Conservation (phyloP, 768 basidiomycete genomes). For the Trametes cubensis region DNA sequence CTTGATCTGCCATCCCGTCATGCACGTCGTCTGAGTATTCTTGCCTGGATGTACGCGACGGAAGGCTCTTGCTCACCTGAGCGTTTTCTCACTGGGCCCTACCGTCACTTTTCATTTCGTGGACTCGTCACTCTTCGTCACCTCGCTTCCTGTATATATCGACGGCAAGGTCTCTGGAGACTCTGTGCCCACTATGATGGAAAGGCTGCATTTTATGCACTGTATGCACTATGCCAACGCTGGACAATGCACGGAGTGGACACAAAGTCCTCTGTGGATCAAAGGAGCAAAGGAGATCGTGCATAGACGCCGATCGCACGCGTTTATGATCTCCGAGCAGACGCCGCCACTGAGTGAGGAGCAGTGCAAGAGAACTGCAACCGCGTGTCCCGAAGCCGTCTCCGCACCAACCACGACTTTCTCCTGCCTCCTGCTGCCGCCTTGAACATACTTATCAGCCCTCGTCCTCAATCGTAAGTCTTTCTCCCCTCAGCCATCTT, state of each 20-base stretch:
- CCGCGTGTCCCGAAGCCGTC: conserved; percentile 21
- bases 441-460: conserved; percentile 7
- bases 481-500: conserved; percentile 3
- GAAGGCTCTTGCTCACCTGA: neutral
- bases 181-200: too few relatives aligned
- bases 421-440: conserved; percentile 7
- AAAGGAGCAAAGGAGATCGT: neutral
- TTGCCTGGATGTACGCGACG: neutral
- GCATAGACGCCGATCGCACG: conserved; percentile 3
- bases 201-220: too few relatives aligned
- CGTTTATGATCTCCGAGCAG: conserved; percentile 17
- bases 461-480: conserved; percentile 11
- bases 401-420: conserved; percentile 21
- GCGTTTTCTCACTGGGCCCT: neutral
- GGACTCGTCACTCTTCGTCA: too few relatives aligned
- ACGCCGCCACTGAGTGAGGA: conserved; percentile 3
- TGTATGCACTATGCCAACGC: too few relatives aligned
- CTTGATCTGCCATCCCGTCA: too few relatives aligned
- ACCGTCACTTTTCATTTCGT: too few relatives aligned
- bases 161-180: too few relatives aligned
- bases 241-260: neutral
- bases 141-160: too few relatives aligned
- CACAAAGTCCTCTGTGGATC: neutral
- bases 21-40: too few relatives aligned
- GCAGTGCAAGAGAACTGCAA: neutral